Evolutionary conservation across 2,329 filamentous ascomycete genomes (phyloP), one percentile per base, ranked within the genome.

Genomic region (Sporothrix pallida): DNA sequence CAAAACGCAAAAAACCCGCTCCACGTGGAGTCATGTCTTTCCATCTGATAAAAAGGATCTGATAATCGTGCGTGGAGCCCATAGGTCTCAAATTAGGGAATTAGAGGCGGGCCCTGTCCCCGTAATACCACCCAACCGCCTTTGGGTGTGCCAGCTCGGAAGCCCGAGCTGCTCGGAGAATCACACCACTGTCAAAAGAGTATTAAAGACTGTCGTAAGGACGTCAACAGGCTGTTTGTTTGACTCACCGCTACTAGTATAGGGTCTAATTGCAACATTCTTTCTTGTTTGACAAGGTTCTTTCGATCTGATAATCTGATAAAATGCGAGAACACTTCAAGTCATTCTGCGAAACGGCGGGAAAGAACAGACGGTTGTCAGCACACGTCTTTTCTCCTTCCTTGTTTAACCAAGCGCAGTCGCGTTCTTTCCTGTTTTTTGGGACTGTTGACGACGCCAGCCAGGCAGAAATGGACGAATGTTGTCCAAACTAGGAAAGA

Each of bases 1-100:
- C 31, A 37, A 37, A 37, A 37, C 31, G 31, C 23, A 26, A 37
- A 37, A 37, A 37, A 48, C 17, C 13, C 23, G 15, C 62, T 26
- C 37, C 58, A 70, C 56, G 54, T 65, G 72, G 67, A 62, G 37
- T 13, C 6, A 23, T 70, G 44, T 17, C 5, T 20, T 68, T 52
- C 42, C 23, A 74, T 74, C 72, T 71, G 72, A 74, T 74, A 74
- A 74, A 46, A 44, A 62, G 56, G 42, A 74, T 74, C 72, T 74
- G 72, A 74, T 74, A 71, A 74, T 60, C 50, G 15, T 60, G 68
- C 68, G 68, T 68, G 62, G 46, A 56, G 37, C 23, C 23, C 23
- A 26, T 26, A 26, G 23, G 23, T 26, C 23, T 26, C 63, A 52
- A 23, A 31, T 37, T 26, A 50, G 63, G 42, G 23, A 46, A 46